Evolutionary conservation across 495 filamentous ascomycete genomes (phyloP), one percentile per base, ranked within the genome.

Genomic region (Diplogelasinospora grovesii): DNA sequence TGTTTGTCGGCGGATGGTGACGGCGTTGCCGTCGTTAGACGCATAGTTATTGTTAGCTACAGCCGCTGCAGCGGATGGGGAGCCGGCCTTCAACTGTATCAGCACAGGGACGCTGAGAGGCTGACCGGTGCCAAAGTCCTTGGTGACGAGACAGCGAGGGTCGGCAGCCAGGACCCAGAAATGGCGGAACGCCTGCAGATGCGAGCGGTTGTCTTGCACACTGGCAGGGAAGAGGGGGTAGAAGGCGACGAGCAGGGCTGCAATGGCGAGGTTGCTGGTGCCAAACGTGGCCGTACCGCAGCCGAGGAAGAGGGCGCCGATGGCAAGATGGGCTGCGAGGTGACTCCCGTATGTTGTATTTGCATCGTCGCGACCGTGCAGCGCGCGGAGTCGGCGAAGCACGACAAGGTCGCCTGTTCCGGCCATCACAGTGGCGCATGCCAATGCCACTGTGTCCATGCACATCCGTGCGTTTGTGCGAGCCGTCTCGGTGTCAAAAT

Each of bases 91-190:
- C 5, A 71, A 43, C 5, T 49, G 52, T 22, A 73, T 62, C 20
- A 56, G 48, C 46, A 99, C 72, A 0, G 86, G 83, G 14, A 90
- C 69, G 23, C 77, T 73, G 37, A 90, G 74, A 1, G 89, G 86
- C 8, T 82, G 79, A 39, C 83, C 74, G 0, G 85, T 90, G 41
- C 86, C 83, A 6, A 90, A 75, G 47, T 97, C 90, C 31, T 86
- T 82, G 6, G 83, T 74, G 3, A 99, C 73, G 4, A 97, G 71
- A 56, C 92, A 97, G 35, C 92, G 79, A 1, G 86, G 77, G 45
- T 97, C 92, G 5, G 87, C 82, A 5, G 93, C 92, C 8, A 99
- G 73, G 10, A 94, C 89, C 92, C 92, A 99, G 54, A 99, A 81
- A 61, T 99, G 92, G 2, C 93, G 82, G 71, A 97, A 94, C 5